Conservation (phyloP, 441 rosid species). For the Lepidium campestre region DNA sequence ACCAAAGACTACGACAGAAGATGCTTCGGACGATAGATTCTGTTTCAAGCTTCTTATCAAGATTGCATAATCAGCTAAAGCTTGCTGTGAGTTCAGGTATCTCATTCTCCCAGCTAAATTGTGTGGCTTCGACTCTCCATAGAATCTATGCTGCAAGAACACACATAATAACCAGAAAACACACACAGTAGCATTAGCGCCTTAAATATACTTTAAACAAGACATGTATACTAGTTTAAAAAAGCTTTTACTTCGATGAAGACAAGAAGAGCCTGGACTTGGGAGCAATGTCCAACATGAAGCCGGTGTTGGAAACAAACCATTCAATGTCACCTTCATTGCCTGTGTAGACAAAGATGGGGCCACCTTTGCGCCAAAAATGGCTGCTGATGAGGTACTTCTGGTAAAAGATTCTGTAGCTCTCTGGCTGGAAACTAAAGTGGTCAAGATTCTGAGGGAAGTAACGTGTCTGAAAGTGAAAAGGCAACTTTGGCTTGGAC, state of each 20-base stretch:
- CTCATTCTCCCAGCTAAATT: constrained; percentile 47
- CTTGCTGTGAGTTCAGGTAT: constrained; percentile 71
- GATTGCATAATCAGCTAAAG: constrained; percentile 66
- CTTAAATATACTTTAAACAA: neutral
- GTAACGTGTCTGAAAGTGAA: constrained; percentile 36
- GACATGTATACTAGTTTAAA: neutral
- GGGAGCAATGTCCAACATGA: constrained; percentile 75
- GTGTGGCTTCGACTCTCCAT: constrained; percentile 56
- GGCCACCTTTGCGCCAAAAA: constrained; percentile 52
- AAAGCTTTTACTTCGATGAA: constrained; percentile 53
- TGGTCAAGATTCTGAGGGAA: constrained; percentile 72
- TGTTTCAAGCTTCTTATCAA: constrained; percentile 64
- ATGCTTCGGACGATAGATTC: constrained; percentile 56
- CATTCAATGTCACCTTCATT: constrained; percentile 81
- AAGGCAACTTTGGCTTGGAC: constrained; percentile 31
- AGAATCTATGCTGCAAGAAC: constrained; percentile 56
- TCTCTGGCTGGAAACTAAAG: constrained; percentile 49
- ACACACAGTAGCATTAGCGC: neutral
- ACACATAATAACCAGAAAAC: neutral
- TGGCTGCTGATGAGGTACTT: constrained; percentile 54
- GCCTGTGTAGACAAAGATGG: constrained; percentile 69
- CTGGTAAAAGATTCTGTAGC: constrained; percentile 52
- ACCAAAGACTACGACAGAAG: constrained; percentile 74
- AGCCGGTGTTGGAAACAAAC: constrained; percentile 78
- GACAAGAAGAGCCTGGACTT: constrained; percentile 60